Base-by-base conservation (phyloP, 1,284 basidiomycete genomes). In the Cryptococcus deneoformans region DNA sequence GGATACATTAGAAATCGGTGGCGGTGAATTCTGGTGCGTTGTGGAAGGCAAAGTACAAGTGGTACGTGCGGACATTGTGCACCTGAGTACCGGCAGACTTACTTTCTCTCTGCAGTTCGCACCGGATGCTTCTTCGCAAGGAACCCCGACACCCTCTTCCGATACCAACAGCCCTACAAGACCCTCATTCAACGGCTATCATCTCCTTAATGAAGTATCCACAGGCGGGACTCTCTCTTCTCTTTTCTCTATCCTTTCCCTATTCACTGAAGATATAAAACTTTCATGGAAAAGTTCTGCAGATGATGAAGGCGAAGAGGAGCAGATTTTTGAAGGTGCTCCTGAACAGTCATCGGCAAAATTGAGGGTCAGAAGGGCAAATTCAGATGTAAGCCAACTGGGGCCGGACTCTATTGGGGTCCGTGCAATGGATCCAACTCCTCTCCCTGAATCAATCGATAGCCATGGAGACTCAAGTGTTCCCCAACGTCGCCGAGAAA, bases 191-290 rank as follows among this genome's bases (percentile, higher is more conserved):
- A 93, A 94, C 64, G 93, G 92, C 6, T 96, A 92, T 76, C 91
- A 94, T 70, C 80, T 97, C 5, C 82, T 97, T 47, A 97, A 96
- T 69, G 91, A 94, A 79, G 94, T 97, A 36, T 87, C 89, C 43
- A 89, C 87, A n/a, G 93, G 93, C 5, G 92, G 95, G 9, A 99
- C 93, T 0, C 81, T 98, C 12, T 95, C 92, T 43, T 95, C 92
- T 68, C 82, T 98, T 43, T 98, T 99, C 78, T 97, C 92, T 11
- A 99, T 99, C 71, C 83, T 99, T 53, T 90, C 80, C 57, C 82
- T 99, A 49, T 99, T 99, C 78, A 99, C 96, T 1, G 95, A 99
- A 76, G 90, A 98, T 70, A 88, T 99, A 68, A 89, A 93, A 76
- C 85, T 98, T 66, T 88, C 90, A 59, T 95, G 91, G 90, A 57